Evolutionary conservation across 352 stramenopile genomes (phyloP).

Genomic region (Globisporangium rhizosaccharum): DNA sequence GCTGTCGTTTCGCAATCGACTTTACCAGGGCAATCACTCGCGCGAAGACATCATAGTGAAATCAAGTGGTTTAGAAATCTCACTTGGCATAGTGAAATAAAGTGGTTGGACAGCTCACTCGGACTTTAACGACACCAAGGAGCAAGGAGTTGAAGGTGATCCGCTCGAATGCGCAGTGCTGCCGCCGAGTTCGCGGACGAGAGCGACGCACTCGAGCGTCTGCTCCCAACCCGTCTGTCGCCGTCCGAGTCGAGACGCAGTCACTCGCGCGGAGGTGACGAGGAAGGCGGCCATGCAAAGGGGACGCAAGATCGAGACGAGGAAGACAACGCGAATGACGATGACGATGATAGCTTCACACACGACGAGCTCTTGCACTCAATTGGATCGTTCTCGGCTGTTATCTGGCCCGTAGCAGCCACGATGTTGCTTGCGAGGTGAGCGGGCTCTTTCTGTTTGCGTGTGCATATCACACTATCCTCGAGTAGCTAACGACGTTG

Average conservation of each 20-base stretch:
- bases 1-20: too few species aligned
- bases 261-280: background rate
- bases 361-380: conserved; percentile 82
- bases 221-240: conserved; percentile 18
- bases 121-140: too few species aligned
- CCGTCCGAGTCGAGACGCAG: background rate
- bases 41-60: too few species aligned
- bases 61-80: too few species aligned
- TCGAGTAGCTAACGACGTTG: too few species aligned
- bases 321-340: conserved; percentile 1
- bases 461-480: background rate
- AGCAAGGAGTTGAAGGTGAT: background rate
- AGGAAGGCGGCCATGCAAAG: background rate
- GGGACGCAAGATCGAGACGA: conserved; percentile 1
- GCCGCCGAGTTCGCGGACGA: conserved; percentile 11
- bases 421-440: conserved; percentile 84
- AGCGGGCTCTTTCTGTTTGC: background rate
- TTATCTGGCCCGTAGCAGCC: conserved; percentile 69
- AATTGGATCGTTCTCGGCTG: conserved; percentile 80
- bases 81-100: too few species aligned
- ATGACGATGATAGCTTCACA: conserved; percentile 47
- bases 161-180: background rate
- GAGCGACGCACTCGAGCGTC: conserved; percentile 36
- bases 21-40: too few species aligned
- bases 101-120: too few species aligned